phyloP scores from a whole-genome alignment of 768 basidiomycete species.

The Boletus huronensis region DNA sequence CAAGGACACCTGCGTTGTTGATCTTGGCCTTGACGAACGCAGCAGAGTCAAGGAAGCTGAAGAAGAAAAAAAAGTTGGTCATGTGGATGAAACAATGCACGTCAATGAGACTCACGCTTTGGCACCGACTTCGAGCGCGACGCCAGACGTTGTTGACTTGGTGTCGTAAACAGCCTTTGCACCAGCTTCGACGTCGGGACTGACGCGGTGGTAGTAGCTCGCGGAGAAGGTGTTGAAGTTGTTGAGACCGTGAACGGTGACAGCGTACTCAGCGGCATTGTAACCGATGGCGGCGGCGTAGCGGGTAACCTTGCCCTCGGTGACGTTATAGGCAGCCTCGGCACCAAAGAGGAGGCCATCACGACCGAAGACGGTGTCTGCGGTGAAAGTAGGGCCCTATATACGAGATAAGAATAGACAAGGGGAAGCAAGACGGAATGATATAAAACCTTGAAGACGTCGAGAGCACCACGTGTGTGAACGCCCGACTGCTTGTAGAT shows the following conservation, averaged over 20 bases:
- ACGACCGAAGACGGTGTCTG: conserved; percentile 92
- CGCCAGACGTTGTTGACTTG: conserved; percentile 82
- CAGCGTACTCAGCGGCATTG: conserved; percentile 93
- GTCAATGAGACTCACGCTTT: conserved; percentile 67
- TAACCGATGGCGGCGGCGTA: conserved; percentile 92
- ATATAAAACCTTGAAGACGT: conserved; percentile 83
- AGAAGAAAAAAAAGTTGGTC: not conserved
- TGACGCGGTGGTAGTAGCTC: conserved; percentile 98
- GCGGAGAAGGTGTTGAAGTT: conserved; percentile 93
- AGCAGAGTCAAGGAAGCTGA: conserved; percentile 77
- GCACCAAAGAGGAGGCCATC: conserved; percentile 97
- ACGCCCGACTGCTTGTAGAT: conserved; percentile 95
- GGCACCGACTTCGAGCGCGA: conserved; percentile 90
- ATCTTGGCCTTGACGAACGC: conserved; percentile 98
- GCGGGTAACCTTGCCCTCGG: conserved; percentile 85
- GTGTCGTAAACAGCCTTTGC: conserved; percentile 96
- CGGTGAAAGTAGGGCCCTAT: conserved; percentile 95
- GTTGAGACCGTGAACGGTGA: conserved; percentile 91
- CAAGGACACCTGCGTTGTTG: conserved; percentile 92
- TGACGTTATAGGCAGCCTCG: conserved; percentile 96
- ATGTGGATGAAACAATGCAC: not conserved
- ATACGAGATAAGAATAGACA: conserved; percentile 2
- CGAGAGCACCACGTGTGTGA: conserved; percentile 86
- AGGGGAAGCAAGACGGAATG: not conserved
- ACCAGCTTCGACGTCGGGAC: conserved; percentile 86